A percentile compares a stretch with the other conserved stretches of the same genome.
phyloP scores from a whole-genome alignment of 805 yeast genomes.

The Sugiyamaella floridensis region DNA sequence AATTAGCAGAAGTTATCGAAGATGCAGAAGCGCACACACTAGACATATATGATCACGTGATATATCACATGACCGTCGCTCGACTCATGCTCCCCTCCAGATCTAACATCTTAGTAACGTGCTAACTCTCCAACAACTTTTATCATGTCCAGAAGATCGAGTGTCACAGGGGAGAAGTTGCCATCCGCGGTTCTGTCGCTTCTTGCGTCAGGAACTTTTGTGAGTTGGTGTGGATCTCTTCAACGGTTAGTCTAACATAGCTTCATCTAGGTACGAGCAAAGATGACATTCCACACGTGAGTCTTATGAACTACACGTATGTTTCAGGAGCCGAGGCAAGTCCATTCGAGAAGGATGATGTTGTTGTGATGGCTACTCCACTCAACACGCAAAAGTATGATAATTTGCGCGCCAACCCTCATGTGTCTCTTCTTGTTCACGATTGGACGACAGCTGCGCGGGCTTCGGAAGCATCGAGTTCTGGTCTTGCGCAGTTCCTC shows the following conservation, averaged over 20 bases:
- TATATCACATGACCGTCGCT: background rate
- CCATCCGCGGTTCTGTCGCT: conserved; percentile 10
- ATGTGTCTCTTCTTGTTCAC: conserved; percentile 77
- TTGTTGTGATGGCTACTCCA: conserved; percentile 66
- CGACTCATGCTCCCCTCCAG: too few relatives aligned
- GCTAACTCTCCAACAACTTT: too few relatives aligned
- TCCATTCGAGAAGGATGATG: conserved; percentile 38
- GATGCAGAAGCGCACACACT: too few relatives aligned
- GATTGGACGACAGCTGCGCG: conserved; percentile 65
- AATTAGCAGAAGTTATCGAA: too few relatives aligned
- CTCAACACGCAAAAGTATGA: conserved; percentile 64
- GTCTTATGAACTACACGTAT: conserved; percentile 85
- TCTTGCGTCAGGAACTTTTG: conserved; percentile 10
- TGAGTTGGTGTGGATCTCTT: conserved; percentile 1
- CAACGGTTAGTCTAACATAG: conserved; percentile 13
- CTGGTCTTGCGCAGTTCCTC: conserved; percentile 51
- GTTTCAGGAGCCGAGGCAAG: conserved; percentile 31
- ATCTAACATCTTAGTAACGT: too few relatives aligned
- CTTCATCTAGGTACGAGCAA: conserved; percentile 80
- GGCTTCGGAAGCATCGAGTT: conserved; percentile 5
- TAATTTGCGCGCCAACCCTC: conserved; percentile 63
- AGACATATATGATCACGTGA: background rate
- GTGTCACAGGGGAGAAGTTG: conserved; percentile 1
- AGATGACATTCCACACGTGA: conserved; percentile 73
- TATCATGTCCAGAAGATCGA: background rate